phyloP scores from a whole-genome alignment of 768 basidiomycete genomes.

The Austroboletus eburneus region DNA sequence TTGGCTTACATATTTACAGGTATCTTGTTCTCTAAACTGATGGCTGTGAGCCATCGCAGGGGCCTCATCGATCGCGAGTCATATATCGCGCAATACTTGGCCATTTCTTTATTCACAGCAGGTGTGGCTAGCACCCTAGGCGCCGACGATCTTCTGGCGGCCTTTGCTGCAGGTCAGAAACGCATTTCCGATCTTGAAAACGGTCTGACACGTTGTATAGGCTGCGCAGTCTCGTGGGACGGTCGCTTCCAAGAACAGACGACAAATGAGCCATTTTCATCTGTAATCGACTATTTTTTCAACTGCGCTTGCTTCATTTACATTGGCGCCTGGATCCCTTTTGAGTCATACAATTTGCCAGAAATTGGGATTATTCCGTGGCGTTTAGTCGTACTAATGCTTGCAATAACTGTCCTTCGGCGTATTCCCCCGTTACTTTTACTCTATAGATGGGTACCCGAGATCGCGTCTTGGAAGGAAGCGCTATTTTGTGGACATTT shows the following conservation, averaged over 20 bases:
- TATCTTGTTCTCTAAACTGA: conserved; percentile 60
- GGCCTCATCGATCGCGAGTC: conserved; percentile 78
- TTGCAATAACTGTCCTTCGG: conserved; percentile 68
- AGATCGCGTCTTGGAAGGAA: conserved; percentile 79
- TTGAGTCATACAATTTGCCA: conserved; percentile 50
- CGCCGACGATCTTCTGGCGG: conserved; percentile 84
- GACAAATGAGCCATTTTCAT: conserved; percentile 83
- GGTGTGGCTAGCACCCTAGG: conserved; percentile 81
- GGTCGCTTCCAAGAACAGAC: conserved; percentile 75
- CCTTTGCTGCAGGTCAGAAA: conserved; percentile 71
- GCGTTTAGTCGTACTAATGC: conserved; percentile 63
- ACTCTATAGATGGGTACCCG: conserved; percentile 82
- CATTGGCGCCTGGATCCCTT: conserved; percentile 85
- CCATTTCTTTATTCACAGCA: conserved; percentile 66
- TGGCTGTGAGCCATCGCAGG: conserved; percentile 62
- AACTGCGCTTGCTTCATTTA: conserved; percentile 81
- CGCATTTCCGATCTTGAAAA: too few relatives aligned
- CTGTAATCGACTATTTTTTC: conserved; percentile 84
- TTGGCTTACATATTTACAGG: conserved; percentile 38
- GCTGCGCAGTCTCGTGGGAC: conserved; percentile 90
- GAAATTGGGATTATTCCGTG: conserved; percentile 63
- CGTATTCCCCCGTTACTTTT: conserved; percentile 76
- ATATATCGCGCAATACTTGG: conserved; percentile 81
- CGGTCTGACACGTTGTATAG: too few relatives aligned
- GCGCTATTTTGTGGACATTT: conserved; percentile 93